Base-by-base conservation (phyloP, 2,329 filamentous ascomycete species). In the Tetracladium maxilliforme region DNA sequence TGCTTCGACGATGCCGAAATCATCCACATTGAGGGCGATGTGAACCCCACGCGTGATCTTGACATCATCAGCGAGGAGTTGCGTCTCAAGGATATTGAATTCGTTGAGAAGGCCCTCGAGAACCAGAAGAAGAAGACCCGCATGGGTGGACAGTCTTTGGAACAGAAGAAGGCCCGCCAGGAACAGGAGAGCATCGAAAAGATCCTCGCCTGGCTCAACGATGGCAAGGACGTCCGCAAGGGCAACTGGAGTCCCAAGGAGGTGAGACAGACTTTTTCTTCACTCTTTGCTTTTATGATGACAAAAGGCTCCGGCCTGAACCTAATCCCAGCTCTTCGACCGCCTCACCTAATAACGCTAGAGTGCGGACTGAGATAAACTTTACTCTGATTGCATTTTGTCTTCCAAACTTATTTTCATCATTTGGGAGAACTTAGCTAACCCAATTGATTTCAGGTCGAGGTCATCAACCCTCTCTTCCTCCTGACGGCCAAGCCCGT, bases 261-360 rank as follows among this genome's bases (percentile, higher is more conserved):
- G 81, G 90, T 53, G 29, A 32, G 38, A 32, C 30, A 23, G 16
- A 29, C 30, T 33, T 35, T 42, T 37, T 34, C 35, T 36, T 33
- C 31, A 40, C 32, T 28, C 28, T 21, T 30, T 30, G 40, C 43
- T 71, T 60, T 51, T 43, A 76, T 93, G 90, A 95, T 95, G 90
- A 95, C 75, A 78, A 92, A 93, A 78, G 90, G 84, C 82, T 63
- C 62, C 57, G 68, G 81, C 83, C 86, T 79, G 79, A 84, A 67
- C 63, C 45, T 81, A 86, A 92, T 82, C 90, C 90, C 90, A 98
- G 90, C 90, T 98, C 90, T 79, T 93, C 77, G 87, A 95, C 76
- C 71, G 68, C 70, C 78, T 80, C 73, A 67, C 58, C 54, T n/a
- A n/a, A 58, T 59, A 56, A 71, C 81, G 72, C 68, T 66, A 64